Conservation (phyloP, 164 flowering plant genomes). For the Dillenia turbinata region DNA sequence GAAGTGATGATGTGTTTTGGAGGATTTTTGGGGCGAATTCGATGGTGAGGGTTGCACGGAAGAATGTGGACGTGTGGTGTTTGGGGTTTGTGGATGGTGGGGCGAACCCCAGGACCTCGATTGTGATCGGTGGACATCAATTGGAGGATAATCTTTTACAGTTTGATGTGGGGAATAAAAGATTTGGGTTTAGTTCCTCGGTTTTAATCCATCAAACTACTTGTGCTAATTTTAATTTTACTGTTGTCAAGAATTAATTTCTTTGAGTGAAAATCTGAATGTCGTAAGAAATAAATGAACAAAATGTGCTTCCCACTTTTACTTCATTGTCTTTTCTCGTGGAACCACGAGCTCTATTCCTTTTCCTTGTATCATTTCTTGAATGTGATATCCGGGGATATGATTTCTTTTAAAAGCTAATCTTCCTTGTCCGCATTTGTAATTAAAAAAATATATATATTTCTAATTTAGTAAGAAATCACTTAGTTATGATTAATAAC, state of each 20-base stretch:
- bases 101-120: conserved; percentile 14
- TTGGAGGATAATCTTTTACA: conserved; percentile 41
- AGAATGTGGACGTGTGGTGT: conserved; percentile 27
- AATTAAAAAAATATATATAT: too few relatives aligned
- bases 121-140: conserved; percentile 41
- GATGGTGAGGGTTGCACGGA: conserved; percentile 30
- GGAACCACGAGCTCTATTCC: too few relatives aligned
- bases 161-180: conserved; percentile 32
- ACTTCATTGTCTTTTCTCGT: too few relatives aligned
- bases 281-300: too few relatives aligned
- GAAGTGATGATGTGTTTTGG: conserved; percentile 28
- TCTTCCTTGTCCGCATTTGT: too few relatives aligned
- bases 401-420: too few relatives aligned
- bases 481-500: too few relatives aligned
- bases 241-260: background rate
- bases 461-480: too few relatives aligned
- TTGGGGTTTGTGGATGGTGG: conserved; percentile 51
- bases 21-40: conserved; percentile 39
- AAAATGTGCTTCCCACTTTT: too few relatives aligned
- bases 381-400: too few relatives aligned
- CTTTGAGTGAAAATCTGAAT: too few relatives aligned
- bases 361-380: too few relatives aligned
- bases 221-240: conserved; percentile 29
- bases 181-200: conserved; percentile 35
- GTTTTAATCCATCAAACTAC: conserved; percentile 21